Evolutionary conservation across 345 rosid genomes (phyloP).

Genomic region (Tarenaya hassleriana): DNA sequence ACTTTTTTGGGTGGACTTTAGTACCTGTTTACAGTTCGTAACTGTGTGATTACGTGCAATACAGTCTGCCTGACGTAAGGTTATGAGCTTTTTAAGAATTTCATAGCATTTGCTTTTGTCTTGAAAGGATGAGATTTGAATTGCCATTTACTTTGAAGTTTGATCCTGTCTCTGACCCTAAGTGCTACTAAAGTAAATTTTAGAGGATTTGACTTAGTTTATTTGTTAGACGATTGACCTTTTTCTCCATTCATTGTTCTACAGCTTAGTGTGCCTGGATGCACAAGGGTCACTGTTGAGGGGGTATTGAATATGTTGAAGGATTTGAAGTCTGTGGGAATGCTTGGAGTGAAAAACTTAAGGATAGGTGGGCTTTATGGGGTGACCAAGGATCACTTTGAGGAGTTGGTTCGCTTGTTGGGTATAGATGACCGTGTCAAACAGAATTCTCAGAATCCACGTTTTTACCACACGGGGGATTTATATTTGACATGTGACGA

Average conservation of each 20-base stretch:
- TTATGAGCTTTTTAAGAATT: too few species aligned
- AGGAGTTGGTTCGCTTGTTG: constrained; percentile 55
- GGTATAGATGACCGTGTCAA: constrained; percentile 31
- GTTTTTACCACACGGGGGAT: constrained; percentile 55
- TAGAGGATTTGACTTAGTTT: too few species aligned
- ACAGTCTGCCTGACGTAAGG: too few species aligned
- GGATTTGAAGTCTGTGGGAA: constrained; percentile 43
- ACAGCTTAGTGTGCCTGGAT: constrained; percentile 88
- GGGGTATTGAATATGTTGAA: constrained; percentile 60
- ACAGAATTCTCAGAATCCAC: constrained; percentile 45
- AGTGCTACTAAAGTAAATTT: too few species aligned
- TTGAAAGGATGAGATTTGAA: too few species aligned
- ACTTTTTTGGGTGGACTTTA: too few species aligned
- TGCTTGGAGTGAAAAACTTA: constrained; percentile 56
- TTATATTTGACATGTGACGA: constrained; percentile 62
- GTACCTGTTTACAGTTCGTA: too few species aligned
- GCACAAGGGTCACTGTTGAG: constrained; percentile 64
- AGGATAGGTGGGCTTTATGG: constrained; percentile 76
- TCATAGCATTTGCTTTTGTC: too few species aligned
- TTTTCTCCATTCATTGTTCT: constrained; percentile 3
- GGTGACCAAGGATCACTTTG: constrained; percentile 54
- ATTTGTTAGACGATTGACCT: too few species aligned
- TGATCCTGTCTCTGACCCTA: too few species aligned
- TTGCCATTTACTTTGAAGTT: too few species aligned
- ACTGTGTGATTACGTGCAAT: too few species aligned